Percentiles rank a stretch among this genome's conserved stretches.
phyloP scores from a whole-genome alignment of 2,329 filamentous ascomycete species.

The Arthroderma sp. region DNA sequence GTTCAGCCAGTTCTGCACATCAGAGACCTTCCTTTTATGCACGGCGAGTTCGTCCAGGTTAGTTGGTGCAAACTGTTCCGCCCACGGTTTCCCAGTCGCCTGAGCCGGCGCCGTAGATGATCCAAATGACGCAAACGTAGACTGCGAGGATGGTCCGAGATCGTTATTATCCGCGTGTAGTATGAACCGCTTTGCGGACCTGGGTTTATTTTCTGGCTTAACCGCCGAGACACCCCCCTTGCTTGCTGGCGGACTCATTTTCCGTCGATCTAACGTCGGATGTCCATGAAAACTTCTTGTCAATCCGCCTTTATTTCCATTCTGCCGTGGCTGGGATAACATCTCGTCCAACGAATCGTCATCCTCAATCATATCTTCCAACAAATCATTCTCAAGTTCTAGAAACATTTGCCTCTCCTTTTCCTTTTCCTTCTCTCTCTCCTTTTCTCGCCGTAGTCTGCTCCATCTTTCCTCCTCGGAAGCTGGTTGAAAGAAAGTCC shows the following conservation, averaged over 20 bases:
- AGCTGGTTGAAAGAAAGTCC: conserved; percentile 32
- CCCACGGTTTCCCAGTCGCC: conserved; percentile 55
- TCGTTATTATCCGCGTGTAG: conserved; percentile 9
- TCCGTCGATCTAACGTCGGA: conserved; percentile 9
- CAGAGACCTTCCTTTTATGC: conserved; percentile 83
- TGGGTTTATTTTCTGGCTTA: conserved; percentile 11
- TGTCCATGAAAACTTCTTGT: neutral
- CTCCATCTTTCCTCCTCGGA: conserved; percentile 31
- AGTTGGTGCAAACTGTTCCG: conserved; percentile 65
- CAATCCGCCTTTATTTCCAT: neutral
- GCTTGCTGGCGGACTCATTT: conserved; percentile 11
- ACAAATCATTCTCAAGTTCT: conserved; percentile 29
- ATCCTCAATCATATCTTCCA: conserved; percentile 23
- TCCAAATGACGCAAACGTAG: neutral
- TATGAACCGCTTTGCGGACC: conserved; percentile 22
- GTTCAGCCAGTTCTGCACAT: conserved; percentile 74
- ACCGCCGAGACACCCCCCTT: neutral
- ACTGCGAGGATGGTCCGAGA: neutral
- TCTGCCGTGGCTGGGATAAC: neutral
- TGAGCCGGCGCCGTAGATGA: neutral
- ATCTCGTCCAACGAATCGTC: conserved; percentile 9
- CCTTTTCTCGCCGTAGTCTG: conserved; percentile 5
- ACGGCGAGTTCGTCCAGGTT: conserved; percentile 77
- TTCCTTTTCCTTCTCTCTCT: conserved; percentile 13
- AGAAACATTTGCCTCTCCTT: conserved; percentile 15